Base-by-base conservation (phyloP, 371 early-diverging fungal genomes). In the Gilbertella persicaria region DNA sequence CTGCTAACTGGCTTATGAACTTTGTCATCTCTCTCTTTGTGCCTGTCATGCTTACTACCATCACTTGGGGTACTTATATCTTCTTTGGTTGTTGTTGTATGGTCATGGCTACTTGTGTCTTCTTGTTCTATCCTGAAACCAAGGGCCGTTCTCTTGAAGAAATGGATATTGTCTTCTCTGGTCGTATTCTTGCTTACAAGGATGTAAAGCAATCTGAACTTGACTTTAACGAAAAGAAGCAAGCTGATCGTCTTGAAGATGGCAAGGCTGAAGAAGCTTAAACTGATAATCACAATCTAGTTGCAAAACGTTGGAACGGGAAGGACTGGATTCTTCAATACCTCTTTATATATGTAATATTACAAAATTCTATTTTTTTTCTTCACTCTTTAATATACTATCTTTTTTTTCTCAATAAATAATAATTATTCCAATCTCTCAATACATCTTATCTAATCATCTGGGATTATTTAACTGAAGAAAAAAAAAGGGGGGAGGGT, bases 1-100 rank as follows among this genome's bases (percentile, higher is more conserved):
- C 86, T 64, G 78, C 85, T 60, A 87, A 87, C 78, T 89, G 86
- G 86, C 56, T 71, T 37, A 71, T 67, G 62, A 82, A 81, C 71
- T 74, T 72, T 33, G 63, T 75, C 37, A 75, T 78, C 23, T 70
- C 73, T 17, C 59, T 70, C 35, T 70, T 78, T 16, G 64, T 62
- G 7, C 78, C 78, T 47, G 52, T 67, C 45, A 70, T 78, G 78
- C 52, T 78, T 25, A 65, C 60, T 7, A 48, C 30, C 24, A 67
- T 83, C 40, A 73, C 75, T 43, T 73, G 69, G 67, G 77, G 75
- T 64, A 73, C 78, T 7, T 86, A 83, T 55, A 64, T 83, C 56
- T 71, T 88, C 69, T 86, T 84, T 53, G 80, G 82, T 45, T 64
- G 73, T 20, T 76, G 83, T 53, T 84, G 67, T 53, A 21, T 42